Evolutionary conservation across 2,329 filamentous ascomycete genomes (phyloP).

Genomic region (Emergomyces orientalis): DNA sequence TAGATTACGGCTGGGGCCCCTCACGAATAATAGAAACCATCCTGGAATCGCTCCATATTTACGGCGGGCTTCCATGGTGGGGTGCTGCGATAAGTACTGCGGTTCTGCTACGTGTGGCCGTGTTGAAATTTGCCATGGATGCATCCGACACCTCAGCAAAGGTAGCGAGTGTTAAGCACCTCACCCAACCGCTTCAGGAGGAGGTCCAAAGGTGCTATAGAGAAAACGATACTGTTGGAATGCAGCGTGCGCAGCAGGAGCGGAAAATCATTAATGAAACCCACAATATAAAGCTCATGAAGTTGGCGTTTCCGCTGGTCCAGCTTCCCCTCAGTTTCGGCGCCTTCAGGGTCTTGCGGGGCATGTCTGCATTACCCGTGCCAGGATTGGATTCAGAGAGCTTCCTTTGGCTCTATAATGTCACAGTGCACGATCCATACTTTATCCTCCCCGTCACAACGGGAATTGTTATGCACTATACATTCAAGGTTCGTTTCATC

Average conservation of each 20-base stretch:
- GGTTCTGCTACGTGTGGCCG: constrained; percentile 51
- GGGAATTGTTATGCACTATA: constrained; percentile 47
- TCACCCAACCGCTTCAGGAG: constrained; percentile 48
- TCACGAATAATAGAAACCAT: constrained; percentile 63
- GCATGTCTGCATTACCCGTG: constrained; percentile 69
- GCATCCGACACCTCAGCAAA: constrained; percentile 55
- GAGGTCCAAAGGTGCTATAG: constrained; percentile 42
- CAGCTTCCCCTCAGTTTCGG: constrained; percentile 68
- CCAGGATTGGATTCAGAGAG: constrained; percentile 65
- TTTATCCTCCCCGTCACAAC: constrained; percentile 61
- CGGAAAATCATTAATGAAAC: constrained; percentile 44
- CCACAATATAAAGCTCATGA: constrained; percentile 46
- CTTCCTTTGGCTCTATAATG: constrained; percentile 66
- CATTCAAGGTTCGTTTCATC: constrained; percentile 47
- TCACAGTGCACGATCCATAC: constrained; percentile 67
- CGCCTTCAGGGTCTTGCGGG: constrained; percentile 65
- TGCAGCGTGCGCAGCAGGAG: constrained; percentile 41
- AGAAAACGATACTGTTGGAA: constrained; percentile 39
- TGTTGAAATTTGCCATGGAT: constrained; percentile 57
- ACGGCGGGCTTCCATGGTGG: constrained; percentile 70
- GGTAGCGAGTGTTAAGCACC: constrained; percentile 51
- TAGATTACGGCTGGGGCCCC: constrained; percentile 80
- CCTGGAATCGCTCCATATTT: constrained; percentile 76
- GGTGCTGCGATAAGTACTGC: constrained; percentile 59
- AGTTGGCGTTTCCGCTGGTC: constrained; percentile 48